Evolutionary conservation across 768 basidiomycete species (phyloP).

Genomic region (Lactifluus volemus): DNA sequence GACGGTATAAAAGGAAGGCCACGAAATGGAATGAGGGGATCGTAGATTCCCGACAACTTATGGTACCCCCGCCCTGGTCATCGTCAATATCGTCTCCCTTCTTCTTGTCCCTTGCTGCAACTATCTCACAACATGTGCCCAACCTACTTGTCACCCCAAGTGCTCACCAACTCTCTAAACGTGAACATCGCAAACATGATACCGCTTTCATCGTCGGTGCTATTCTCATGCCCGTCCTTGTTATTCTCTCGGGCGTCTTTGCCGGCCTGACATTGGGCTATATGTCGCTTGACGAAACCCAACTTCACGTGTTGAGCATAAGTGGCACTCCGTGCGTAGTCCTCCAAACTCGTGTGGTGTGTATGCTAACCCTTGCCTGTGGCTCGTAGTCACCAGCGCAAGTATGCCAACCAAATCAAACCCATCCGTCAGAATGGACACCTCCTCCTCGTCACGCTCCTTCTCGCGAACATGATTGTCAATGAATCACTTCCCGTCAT

Average conservation of each 20-base stretch:
- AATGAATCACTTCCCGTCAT: constrained; percentile 86
- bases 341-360: background rate
- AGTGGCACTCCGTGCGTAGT: constrained; percentile 68
- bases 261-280: constrained; percentile 89
- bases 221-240: constrained; percentile 74
- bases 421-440: constrained; percentile 82
- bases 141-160: background rate
- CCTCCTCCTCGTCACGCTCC: constrained; percentile 70
- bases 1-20: background rate
- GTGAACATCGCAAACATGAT: constrained; percentile 23
- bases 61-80: constrained; percentile 14
- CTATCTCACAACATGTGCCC: constrained; percentile 20
- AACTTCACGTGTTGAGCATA: constrained; percentile 78
- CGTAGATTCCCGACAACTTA: constrained; percentile 9
- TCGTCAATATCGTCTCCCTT: constrained; percentile 11
- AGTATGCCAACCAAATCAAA: constrained; percentile 76
- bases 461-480: constrained; percentile 86
- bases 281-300: constrained; percentile 89
- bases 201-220: constrained; percentile 33
- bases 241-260: constrained; percentile 76
- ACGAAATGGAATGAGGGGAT: background rate
- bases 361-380: constrained; percentile 4
- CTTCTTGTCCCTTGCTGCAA: constrained; percentile 17
- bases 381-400: constrained; percentile 57
- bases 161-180: constrained; percentile 26